phyloP scores from a whole-genome alignment of 2,329 filamentous ascomycete species.

The Plenodomus lindquistii region DNA sequence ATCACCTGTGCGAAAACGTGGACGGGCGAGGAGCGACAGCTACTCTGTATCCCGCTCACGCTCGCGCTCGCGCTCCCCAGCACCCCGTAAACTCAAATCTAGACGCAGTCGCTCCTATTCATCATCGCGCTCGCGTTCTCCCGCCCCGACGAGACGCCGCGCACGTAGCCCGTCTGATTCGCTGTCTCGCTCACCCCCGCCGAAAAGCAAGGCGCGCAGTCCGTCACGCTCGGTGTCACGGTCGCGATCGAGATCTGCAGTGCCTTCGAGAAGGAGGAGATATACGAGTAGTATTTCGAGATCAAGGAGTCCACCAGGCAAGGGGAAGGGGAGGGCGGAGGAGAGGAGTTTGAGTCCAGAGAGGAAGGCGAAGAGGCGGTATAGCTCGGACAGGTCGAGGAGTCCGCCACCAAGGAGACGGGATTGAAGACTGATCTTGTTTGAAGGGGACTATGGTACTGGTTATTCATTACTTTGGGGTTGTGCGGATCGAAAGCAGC shows the following conservation, averaged over 20 bases:
- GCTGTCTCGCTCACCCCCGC: slow-evolving; percentile 20
- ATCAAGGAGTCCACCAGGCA: slow-evolving; percentile 1
- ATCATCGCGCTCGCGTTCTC: slow-evolving; percentile 31
- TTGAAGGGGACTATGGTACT: too few relatives aligned
- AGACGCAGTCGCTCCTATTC: slow-evolving; percentile 20
- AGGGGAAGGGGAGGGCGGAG: slow-evolving; percentile 4
- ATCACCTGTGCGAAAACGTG: slow-evolving; percentile 28
- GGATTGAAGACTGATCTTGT: not conserved
- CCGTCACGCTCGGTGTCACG: slow-evolving; percentile 15
- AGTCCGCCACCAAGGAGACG: slow-evolving; percentile 5
- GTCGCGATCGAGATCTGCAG: not conserved
- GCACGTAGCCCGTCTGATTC: slow-evolving; percentile 25
- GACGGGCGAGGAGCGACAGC: slow-evolving; percentile 23
- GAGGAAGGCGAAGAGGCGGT: not conserved
- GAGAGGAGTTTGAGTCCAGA: slow-evolving; percentile 1
- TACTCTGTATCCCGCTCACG: slow-evolving; percentile 13
- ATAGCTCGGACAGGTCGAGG: not conserved
- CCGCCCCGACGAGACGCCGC: slow-evolving; percentile 28
- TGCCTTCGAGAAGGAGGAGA: slow-evolving; percentile 5
- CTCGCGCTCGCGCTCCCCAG: slow-evolving; percentile 29
- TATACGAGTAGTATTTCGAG: slow-evolving; percentile 1
- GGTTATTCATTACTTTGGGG: too few relatives aligned
- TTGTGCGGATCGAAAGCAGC: too few relatives aligned
- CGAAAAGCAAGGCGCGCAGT: slow-evolving; percentile 19
- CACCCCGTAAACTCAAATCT: slow-evolving; percentile 20